These are phyloP conservation scores for Microcyclospora tardicrescens DNA, from an alignment of 2,329 filamentous ascomycete genomes.

Conservation along the genomic window DNA sequence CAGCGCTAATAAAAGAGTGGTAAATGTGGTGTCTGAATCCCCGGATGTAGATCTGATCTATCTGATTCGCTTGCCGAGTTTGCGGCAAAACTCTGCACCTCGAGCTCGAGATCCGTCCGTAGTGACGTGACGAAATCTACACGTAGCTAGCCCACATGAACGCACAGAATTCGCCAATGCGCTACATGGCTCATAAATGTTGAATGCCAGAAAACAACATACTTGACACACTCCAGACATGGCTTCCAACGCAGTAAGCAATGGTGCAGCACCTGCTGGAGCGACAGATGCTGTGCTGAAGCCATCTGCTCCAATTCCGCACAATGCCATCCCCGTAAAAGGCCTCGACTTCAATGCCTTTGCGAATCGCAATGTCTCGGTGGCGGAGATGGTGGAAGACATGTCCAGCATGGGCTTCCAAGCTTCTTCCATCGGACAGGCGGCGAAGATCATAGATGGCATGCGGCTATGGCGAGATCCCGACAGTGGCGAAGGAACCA, in stretches of 20 bases:
- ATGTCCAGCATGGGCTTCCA: slow-evolving; percentile 84
- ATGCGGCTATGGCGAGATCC: slow-evolving; percentile 84
- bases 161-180: no score
- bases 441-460: slow-evolving; percentile 81
- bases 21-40: neutral
- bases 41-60: no score
- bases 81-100: no score
- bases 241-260: slow-evolving; percentile 10
- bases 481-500: slow-evolving; percentile 66
- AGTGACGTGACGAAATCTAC: no score
- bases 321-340: slow-evolving; percentile 65
- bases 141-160: no score
- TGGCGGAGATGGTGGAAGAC: slow-evolving; percentile 66
- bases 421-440: slow-evolving; percentile 68
- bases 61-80: no score
- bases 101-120: no score
- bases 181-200: no score
- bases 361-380: slow-evolving; percentile 62
- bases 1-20: neutral
- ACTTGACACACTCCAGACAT: slow-evolving; percentile 5
- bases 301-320: slow-evolving; percentile 68
- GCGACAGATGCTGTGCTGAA: slow-evolving; percentile 71
- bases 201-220: neutral
- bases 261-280: slow-evolving; percentile 29
- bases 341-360: slow-evolving; percentile 88